phyloP scores from a whole-genome alignment of 139 green algal genomes.

The Edaphochlamys debaryana region DNA sequence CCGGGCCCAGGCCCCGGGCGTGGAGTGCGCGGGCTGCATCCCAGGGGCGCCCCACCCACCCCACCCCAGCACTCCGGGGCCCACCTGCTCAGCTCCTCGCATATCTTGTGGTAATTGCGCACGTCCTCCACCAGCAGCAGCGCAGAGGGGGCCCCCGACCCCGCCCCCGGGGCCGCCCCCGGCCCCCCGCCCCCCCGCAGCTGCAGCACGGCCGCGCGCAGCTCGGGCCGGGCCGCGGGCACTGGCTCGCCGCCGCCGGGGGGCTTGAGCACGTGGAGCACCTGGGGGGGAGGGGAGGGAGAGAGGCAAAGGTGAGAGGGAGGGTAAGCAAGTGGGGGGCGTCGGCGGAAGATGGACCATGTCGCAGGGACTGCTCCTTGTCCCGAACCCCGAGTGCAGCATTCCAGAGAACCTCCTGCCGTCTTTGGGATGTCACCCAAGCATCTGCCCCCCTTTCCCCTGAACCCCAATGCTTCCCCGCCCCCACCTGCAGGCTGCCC shows the following conservation, averaged over 20 bases:
- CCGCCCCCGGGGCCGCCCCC: background rate
- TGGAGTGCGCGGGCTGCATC: too few relatives aligned
- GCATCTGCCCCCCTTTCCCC: too few relatives aligned
- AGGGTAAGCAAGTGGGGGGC: background rate
- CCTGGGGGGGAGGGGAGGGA: background rate
- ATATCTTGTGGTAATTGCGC: background rate
- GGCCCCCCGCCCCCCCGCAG: background rate
- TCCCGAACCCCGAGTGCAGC: too few relatives aligned
- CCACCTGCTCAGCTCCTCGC: conserved; percentile 1
- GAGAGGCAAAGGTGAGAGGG: background rate
- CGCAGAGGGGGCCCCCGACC: too few relatives aligned
- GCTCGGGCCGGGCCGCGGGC: background rate
- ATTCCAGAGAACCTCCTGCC: too few relatives aligned
- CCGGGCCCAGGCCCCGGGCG: too few relatives aligned
- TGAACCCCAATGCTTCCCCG: too few relatives aligned
- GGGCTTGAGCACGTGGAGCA: background rate
- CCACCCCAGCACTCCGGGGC: background rate
- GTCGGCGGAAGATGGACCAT: background rate
- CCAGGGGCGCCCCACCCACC: too few relatives aligned
- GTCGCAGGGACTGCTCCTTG: too few relatives aligned
- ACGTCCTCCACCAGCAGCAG: conserved; percentile 4
- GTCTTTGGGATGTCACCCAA: too few relatives aligned
- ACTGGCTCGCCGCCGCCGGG: background rate
- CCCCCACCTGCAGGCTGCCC: conserved; percentile 3
- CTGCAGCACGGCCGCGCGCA: conserved; percentile 2